phyloP scores from a whole-genome alignment of 1,284 basidiomycete species.

The Pulveroboletus ridleyi region DNA sequence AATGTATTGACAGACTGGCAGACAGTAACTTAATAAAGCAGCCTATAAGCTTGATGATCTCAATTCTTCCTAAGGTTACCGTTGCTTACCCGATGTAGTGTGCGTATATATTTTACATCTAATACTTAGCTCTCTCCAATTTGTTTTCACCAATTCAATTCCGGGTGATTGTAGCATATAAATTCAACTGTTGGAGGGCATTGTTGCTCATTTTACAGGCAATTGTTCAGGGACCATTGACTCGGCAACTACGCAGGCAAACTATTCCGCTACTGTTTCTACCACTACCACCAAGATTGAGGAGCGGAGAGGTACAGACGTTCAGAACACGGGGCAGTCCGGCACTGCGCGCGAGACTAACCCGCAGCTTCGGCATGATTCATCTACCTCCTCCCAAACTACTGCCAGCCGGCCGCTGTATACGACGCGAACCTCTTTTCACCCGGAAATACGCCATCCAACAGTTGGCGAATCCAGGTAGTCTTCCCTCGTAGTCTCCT shows the following conservation, averaged over 20 bases:
- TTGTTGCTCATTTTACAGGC: constrained; percentile 5
- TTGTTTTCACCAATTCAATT: no score
- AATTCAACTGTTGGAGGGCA: no score
- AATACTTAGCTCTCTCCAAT: no score
- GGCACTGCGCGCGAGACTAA: background rate
- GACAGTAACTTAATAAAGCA: no score
- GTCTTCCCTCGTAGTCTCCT: background rate
- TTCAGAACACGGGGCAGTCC: background rate
- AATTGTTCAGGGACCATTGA: background rate
- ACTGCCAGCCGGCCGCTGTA: background rate
- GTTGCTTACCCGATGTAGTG: no score
- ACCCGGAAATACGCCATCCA: background rate
- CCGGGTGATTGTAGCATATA: no score
- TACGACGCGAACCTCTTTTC: background rate
- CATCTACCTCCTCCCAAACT: background rate
- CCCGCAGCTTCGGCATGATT: background rate
- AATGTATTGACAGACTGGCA: no score
- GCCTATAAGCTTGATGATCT: no score
- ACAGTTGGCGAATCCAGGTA: background rate
- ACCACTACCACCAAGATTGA: background rate
- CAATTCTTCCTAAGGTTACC: no score
- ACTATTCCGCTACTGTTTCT: background rate
- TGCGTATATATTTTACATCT: no score
- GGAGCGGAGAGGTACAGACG: background rate
- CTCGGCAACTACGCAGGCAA: background rate